Conservation (phyloP, 1,139 yeast species). For the Kodamaea suecica region DNA sequence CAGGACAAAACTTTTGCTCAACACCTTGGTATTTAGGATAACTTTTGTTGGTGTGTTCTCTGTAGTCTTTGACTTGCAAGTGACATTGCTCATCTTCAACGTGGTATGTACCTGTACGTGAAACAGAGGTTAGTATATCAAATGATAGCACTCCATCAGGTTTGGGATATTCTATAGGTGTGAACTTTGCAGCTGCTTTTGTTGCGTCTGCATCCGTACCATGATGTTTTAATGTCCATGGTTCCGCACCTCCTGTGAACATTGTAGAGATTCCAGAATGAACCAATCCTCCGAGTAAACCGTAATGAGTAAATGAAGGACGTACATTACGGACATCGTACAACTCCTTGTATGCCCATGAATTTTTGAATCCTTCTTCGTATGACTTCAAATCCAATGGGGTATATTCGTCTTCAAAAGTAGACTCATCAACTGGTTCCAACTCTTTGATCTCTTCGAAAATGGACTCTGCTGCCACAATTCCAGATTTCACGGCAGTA, state of each 20-base stretch:
- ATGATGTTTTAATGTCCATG: slow-evolving; percentile 80
- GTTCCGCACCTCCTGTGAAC: slow-evolving; percentile 71
- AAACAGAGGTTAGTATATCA: slow-evolving; percentile 87
- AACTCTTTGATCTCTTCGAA: slow-evolving; percentile 52
- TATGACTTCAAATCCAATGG: slow-evolving; percentile 55
- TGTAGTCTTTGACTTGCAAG: slow-evolving; percentile 69
- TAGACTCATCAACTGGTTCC: slow-evolving; percentile 50
- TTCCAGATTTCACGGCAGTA: slow-evolving; percentile 93
- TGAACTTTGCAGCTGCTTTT: slow-evolving; percentile 57
- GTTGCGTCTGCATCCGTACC: slow-evolving; percentile 73
- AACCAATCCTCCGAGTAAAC: slow-evolving; percentile 73
- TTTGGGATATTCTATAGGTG: slow-evolving; percentile 83
- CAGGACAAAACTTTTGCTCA: slow-evolving; percentile 93
- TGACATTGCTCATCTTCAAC: slow-evolving; percentile 93
- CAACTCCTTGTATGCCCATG: slow-evolving; percentile 86
- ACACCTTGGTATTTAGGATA: slow-evolving; percentile 81
- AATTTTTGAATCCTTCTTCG: slow-evolving; percentile 60
- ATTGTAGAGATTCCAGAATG: slow-evolving; percentile 86
- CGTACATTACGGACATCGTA: slow-evolving; percentile 82
- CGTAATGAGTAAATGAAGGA: slow-evolving; percentile 81
- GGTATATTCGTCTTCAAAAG: slow-evolving; percentile 35
- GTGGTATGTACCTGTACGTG: slow-evolving; percentile 94
- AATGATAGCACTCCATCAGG: slow-evolving; percentile 90
- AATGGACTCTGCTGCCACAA: slow-evolving; percentile 87
- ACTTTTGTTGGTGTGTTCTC: slow-evolving; percentile 61